Evolutionary conservation across 2,329 filamentous ascomycete species (phyloP).

Genomic region (Pestalotiopsis sp.): DNA sequence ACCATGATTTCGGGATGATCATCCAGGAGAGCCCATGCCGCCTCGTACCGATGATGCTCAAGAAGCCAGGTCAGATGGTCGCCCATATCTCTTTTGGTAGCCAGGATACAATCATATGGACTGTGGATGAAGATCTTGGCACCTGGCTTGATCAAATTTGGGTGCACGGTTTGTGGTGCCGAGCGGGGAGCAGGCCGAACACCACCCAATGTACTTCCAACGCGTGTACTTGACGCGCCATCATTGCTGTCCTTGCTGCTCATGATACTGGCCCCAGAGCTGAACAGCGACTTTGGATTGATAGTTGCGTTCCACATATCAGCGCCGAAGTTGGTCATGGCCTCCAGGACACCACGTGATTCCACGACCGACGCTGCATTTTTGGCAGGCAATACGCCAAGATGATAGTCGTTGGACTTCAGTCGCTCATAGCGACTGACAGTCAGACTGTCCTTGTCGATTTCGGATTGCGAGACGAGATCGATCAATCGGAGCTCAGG

Average conservation of each 20-base stretch:
- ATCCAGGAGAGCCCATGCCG: slow-evolving; percentile 88
- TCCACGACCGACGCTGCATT: slow-evolving; percentile 65
- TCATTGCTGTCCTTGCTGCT: slow-evolving; percentile 67
- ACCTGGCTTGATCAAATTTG: slow-evolving; percentile 57
- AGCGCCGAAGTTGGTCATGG: slow-evolving; percentile 70
- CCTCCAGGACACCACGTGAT: slow-evolving; percentile 74
- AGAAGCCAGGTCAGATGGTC: slow-evolving; percentile 89
- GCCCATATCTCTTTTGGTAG: slow-evolving; percentile 80
- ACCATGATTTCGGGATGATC: slow-evolving; percentile 77
- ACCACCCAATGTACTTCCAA: slow-evolving; percentile 40
- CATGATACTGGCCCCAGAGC: slow-evolving; percentile 77
- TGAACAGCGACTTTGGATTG: slow-evolving; percentile 85
- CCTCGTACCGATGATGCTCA: slow-evolving; percentile 77
- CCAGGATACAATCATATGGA: slow-evolving; percentile 94
- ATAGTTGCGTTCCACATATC: slow-evolving; percentile 91
- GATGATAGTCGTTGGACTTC: slow-evolving; percentile 87
- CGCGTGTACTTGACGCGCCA: slow-evolving; percentile 53
- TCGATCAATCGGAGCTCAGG: slow-evolving; percentile 93
- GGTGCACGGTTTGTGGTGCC: slow-evolving; percentile 45
- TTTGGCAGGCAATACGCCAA: slow-evolving; percentile 78
- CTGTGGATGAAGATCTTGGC: slow-evolving; percentile 89
- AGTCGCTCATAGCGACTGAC: slow-evolving; percentile 86
- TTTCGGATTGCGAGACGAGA: slow-evolving; percentile 80
- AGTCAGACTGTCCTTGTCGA: slow-evolving; percentile 84
- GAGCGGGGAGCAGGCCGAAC: slow-evolving; percentile 29